These are phyloP conservation scores for Thuidium tamariscinum DNA, from an alignment of 225 moss, liverwort and hornwort species.

Conservation along the genomic window DNA sequence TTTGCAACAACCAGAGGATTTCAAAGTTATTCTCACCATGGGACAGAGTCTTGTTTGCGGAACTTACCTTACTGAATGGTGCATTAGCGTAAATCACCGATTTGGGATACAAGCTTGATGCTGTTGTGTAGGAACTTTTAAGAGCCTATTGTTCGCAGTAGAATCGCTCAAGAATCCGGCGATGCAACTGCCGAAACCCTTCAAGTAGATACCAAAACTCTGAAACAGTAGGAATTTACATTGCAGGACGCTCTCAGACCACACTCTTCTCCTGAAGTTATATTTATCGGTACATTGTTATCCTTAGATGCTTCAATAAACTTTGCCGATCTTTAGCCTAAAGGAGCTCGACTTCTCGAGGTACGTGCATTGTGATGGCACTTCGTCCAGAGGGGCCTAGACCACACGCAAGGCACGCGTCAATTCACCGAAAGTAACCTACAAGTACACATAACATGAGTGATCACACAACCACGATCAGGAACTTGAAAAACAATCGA, in stretches of 20 bases:
- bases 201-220: background rate
- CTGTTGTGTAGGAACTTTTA: background rate
- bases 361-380: background rate
- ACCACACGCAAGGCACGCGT: background rate
- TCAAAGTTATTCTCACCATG: background rate
- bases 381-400: background rate
- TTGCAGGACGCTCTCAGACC: background rate
- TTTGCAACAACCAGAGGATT: background rate
- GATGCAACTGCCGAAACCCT: background rate
- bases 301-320: background rate
- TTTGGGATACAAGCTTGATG: background rate
- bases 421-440: background rate
- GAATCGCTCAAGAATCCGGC: background rate
- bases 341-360: background rate
- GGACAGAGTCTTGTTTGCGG: background rate
- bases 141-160: background rate
- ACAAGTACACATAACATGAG: background rate
- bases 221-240: background rate
- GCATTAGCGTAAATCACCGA: background rate
- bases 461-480: background rate
- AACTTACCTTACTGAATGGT: background rate
- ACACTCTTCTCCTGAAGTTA: background rate
- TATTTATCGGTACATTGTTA: background rate
- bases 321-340: background rate
- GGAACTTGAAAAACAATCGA: background rate